A percentile compares a stretch with the other conserved stretches of the same genome.
These are phyloP conservation scores for Sugiyamaella novakii DNA, from an alignment of 1,139 yeast genomes.

Conservation along the genomic window DNA sequence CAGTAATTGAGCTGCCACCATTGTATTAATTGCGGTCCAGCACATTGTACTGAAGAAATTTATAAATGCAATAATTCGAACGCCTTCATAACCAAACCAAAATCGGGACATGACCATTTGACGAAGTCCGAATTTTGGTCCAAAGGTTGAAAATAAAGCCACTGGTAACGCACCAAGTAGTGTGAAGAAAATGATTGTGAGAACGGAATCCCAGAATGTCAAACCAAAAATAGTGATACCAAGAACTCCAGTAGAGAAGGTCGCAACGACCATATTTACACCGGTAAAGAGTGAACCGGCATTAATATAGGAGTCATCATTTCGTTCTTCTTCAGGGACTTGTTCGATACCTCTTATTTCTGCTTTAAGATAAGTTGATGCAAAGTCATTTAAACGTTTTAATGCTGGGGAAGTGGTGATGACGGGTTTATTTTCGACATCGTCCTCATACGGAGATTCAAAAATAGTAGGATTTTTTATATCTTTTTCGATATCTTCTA, in stretches of 20 bases:
- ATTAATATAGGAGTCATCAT: slow-evolving; percentile 60
- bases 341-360: slow-evolving; percentile 72
- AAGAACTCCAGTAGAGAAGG: slow-evolving; percentile 78
- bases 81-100: slow-evolving; percentile 72
- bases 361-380: slow-evolving; percentile 32
- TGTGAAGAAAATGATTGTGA: slow-evolving; percentile 70
- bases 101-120: slow-evolving; percentile 82
- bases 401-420: neutral
- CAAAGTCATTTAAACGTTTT: slow-evolving; percentile 4
- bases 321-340: slow-evolving; percentile 66
- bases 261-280: slow-evolving; percentile 85
- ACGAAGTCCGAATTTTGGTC: slow-evolving; percentile 82
- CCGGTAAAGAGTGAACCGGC: slow-evolving; percentile 93
- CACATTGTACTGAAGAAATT: slow-evolving; percentile 90
- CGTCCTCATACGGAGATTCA: slow-evolving; percentile 1
- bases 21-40: slow-evolving; percentile 93
- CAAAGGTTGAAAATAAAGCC: slow-evolving; percentile 80
- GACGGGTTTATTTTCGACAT: neutral
- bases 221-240: slow-evolving; percentile 57
- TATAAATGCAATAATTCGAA: slow-evolving; percentile 74
- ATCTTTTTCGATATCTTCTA: slow-evolving; percentile 13
- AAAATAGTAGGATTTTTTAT: slow-evolving; percentile 8
- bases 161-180: slow-evolving; percentile 74
- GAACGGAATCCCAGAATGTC: slow-evolving; percentile 66
- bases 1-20: slow-evolving; percentile 83